Base-by-base conservation (phyloP, 495 filamentous ascomycete species). In the Hypomontagnella monticulosa region DNA sequence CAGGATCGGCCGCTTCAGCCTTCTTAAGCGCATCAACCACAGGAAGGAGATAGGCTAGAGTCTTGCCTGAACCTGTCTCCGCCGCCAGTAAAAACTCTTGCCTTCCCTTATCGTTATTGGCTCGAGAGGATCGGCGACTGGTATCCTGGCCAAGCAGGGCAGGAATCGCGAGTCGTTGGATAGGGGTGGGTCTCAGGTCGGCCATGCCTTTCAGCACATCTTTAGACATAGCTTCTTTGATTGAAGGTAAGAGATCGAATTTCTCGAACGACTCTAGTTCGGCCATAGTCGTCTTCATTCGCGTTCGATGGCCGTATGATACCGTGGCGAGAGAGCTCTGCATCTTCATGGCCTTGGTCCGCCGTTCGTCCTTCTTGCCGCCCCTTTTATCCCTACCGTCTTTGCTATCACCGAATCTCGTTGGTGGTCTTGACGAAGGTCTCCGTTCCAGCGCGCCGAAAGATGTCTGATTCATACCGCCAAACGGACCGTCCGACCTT, bases 41-140 rank as follows among this genome's bases (percentile, higher is more conserved):
- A 0, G 95, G 96, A 15, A 97, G 71, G 19, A 97, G 76, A 70
- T 99, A 99, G 23, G 95, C 91, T 62, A 99, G 79, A 1, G 95
- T 99, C 78, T 99, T 99, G 53, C 95, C 95, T 1, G 95, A 97
- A 8, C 95, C 95, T 1, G 95, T 99, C 78, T 99, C 95, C 9
- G 96, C 95, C 0, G 96, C 95, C 14, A 99, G 81, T 9, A 99
- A 84, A 71, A 90, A 97, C 63, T 94, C 88, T 57, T 89, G 80
- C 64, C 84, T 84, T n/a, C 80, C 75, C 0, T 56, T 46, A 18
- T 74, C 62, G 9, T 60, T 40, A 3, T 57, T 63, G 12, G 37
- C 14, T 43, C 47, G 58, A 19, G 43, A 58, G 46, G 49, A 57
- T 36, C 57, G 53, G 37, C 57, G 69, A 12, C 72, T 32, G 0